A percentile compares a stretch with the other conserved stretches of the same genome.
These are phyloP conservation scores for Cyberlindnera xishuangbannaensis DNA, from an alignment of 805 yeast genomes.

Conservation along the genomic window DNA sequence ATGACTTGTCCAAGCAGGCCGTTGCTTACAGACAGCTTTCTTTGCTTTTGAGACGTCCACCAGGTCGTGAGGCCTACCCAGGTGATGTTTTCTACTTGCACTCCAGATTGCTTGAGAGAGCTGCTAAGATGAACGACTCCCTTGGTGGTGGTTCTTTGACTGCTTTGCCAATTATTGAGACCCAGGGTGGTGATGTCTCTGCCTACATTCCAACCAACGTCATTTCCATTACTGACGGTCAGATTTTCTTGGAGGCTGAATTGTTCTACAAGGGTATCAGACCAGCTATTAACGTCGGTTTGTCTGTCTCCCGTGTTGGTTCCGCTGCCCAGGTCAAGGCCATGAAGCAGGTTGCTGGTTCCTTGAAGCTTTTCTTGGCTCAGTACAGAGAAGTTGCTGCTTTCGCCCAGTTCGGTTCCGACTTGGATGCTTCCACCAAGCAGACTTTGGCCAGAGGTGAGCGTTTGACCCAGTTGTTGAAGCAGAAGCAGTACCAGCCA, in stretches of 20 bases:
- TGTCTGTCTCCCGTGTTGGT: constrained; percentile 99
- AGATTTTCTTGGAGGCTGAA: constrained; percentile 98
- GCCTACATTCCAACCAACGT: constrained; percentile 98
- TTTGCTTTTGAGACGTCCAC: constrained; percentile 65
- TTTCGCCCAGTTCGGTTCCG: constrained; percentile 99
- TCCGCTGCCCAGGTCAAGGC: constrained; percentile 99
- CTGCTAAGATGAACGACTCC: constrained; percentile 91
- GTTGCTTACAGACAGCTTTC: constrained; percentile 99
- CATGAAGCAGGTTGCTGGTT: constrained; percentile 99
- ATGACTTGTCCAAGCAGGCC: constrained; percentile 98
- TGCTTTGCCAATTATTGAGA: constrained; percentile 94
- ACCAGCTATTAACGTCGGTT: constrained; percentile 99
- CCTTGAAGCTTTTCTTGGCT: constrained; percentile 99
- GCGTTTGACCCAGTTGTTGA: constrained; percentile 97
- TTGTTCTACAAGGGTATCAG: constrained; percentile 99
- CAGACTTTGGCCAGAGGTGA: constrained; percentile 99
- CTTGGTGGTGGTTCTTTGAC: constrained; percentile 93
- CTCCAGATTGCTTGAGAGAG: constrained; percentile 91
- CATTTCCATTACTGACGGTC: constrained; percentile 96
- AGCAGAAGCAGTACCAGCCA: constrained; percentile 97
- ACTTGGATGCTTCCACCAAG: constrained; percentile 98
- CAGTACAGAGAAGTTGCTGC: constrained; percentile 99
- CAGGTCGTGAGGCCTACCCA: constrained; percentile 25
- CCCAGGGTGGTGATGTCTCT: constrained; percentile 99
- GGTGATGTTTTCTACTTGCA: constrained; percentile 24